These are phyloP conservation scores for Quambalaria eucalypti DNA, from an alignment of 1,284 basidiomycete species.

Conservation along the genomic window DNA sequence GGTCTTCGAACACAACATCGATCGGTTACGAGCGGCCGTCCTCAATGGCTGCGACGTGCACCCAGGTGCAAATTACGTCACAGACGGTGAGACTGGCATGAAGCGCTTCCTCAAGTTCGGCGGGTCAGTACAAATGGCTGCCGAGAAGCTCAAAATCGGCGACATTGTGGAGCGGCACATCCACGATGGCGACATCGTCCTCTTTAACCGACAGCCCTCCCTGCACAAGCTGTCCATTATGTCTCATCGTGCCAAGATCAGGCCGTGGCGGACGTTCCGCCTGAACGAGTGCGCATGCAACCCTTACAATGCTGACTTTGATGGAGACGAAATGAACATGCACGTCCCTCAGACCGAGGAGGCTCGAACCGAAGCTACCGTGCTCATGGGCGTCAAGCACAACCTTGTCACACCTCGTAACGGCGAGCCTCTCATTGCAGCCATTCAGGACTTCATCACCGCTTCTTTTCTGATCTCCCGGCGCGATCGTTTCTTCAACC, in stretches of 20 bases:
- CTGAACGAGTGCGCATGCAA: slow-evolving; percentile 99
- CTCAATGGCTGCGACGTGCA: slow-evolving; percentile 83
- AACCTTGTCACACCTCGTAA: slow-evolving; percentile 68
- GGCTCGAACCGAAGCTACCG: slow-evolving; percentile 89
- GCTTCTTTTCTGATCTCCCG: slow-evolving; percentile 86
- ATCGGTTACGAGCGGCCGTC: slow-evolving; percentile 65
- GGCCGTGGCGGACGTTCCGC: slow-evolving; percentile 94
- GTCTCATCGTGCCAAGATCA: slow-evolving; percentile 91
- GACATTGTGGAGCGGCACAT: slow-evolving; percentile 91
- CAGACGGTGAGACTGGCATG: slow-evolving; percentile 63
- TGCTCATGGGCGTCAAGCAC: slow-evolving; percentile 95
- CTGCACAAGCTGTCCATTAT: slow-evolving; percentile 75
- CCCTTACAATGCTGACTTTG: slow-evolving; percentile 98
- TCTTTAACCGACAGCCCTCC: slow-evolving; percentile 98
- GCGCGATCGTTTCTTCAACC: slow-evolving; percentile 85
- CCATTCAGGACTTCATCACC: slow-evolving; percentile 45
- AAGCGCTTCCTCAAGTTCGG: slow-evolving; percentile 55
- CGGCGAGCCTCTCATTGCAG: slow-evolving; percentile 44
- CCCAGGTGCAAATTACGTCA: slow-evolving; percentile 82
- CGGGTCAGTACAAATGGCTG: slow-evolving; percentile 47
- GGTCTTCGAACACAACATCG: slow-evolving; percentile 85
- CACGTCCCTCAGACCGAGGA: slow-evolving; percentile 98
- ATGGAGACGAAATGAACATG: slow-evolving; percentile 99
- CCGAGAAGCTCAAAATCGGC: slow-evolving; percentile 68
- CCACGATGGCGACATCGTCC: slow-evolving; percentile 87